Evolutionary conservation across 495 filamentous ascomycete genomes (phyloP).

Genomic region (Penicillium verhagenii): DNA sequence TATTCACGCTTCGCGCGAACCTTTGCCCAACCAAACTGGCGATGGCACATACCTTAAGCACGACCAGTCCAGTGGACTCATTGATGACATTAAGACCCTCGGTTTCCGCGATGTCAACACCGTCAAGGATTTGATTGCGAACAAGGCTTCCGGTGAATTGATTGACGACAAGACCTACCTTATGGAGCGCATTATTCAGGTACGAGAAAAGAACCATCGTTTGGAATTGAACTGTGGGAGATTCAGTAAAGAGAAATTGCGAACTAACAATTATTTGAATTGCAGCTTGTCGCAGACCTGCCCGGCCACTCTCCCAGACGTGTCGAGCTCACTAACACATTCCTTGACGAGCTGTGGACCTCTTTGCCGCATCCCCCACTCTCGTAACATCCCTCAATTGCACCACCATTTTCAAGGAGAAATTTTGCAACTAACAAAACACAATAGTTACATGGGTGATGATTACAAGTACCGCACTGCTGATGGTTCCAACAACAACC

Average conservation of each 20-base stretch:
- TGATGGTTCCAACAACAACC: slow-evolving; percentile 69
- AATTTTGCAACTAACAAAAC: slow-evolving; percentile 9
- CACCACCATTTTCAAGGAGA: not conserved
- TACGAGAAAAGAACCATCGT: slow-evolving; percentile 14
- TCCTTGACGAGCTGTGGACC: slow-evolving; percentile 70
- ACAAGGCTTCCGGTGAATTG: slow-evolving; percentile 54
- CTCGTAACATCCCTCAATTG: slow-evolving; percentile 29
- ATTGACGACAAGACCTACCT: slow-evolving; percentile 75
- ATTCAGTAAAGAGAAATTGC: no score
- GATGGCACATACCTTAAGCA: slow-evolving; percentile 57
- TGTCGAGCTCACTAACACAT: slow-evolving; percentile 63
- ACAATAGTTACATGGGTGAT: slow-evolving; percentile 59
- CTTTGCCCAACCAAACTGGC: slow-evolving; percentile 64
- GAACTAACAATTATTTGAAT: not conserved
- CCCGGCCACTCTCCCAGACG: slow-evolving; percentile 61
- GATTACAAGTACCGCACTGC: slow-evolving; percentile 66
- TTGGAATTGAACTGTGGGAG: not conserved
- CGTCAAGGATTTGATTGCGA: slow-evolving; percentile 51
- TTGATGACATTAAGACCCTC: slow-evolving; percentile 62
- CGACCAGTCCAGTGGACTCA: slow-evolving; percentile 54
- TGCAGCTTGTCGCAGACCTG: slow-evolving; percentile 61
- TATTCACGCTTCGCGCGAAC: slow-evolving; percentile 61
- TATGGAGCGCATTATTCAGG: slow-evolving; percentile 76
- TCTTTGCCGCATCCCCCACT: slow-evolving; percentile 54
- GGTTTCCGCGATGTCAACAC: slow-evolving; percentile 58